Evolutionary conservation across 2,329 filamentous ascomycete species (phyloP).

Genomic region (Sphaerulina musiva): DNA sequence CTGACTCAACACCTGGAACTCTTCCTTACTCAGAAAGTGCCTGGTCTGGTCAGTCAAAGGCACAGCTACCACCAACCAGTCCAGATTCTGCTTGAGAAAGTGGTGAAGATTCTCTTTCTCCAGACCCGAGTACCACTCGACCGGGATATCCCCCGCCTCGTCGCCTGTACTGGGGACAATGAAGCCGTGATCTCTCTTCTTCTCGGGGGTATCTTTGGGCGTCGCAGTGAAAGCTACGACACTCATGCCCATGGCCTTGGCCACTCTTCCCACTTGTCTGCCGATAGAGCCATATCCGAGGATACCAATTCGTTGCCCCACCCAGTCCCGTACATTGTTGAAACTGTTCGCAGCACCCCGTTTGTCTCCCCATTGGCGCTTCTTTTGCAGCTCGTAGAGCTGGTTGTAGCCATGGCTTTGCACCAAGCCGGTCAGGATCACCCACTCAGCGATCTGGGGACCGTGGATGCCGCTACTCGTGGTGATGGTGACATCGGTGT

Average conservation of each 20-base stretch:
- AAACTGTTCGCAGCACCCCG: slow-evolving; percentile 9
- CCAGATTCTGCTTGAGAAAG: slow-evolving; percentile 51
- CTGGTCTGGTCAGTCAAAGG: slow-evolving; percentile 53
- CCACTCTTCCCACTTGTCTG: slow-evolving; percentile 44
- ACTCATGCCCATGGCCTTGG: slow-evolving; percentile 53
- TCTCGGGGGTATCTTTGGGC: slow-evolving; percentile 60
- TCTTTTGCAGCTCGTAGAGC: slow-evolving; percentile 53
- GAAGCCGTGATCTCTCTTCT: slow-evolving; percentile 58
- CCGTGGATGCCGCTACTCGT: slow-evolving; percentile 54
- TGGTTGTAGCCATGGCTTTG: slow-evolving; percentile 49
- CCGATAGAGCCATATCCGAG: slow-evolving; percentile 59
- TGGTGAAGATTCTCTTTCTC: slow-evolving; percentile 47
- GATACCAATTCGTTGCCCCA: slow-evolving; percentile 54
- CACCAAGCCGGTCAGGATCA: slow-evolving; percentile 56
- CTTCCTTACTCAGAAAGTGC: slow-evolving; percentile 48
- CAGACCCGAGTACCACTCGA: slow-evolving; percentile 52
- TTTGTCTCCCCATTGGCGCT: slow-evolving; percentile 47
- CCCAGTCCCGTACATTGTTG: slow-evolving; percentile 45
- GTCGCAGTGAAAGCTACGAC: slow-evolving; percentile 70
- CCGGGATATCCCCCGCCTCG: slow-evolving; percentile 49
- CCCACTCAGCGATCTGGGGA: slow-evolving; percentile 62
- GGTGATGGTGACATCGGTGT: slow-evolving; percentile 49
- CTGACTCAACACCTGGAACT: slow-evolving; percentile 41
- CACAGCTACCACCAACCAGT: slow-evolving; percentile 52
- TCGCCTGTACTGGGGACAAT: slow-evolving; percentile 62